Evolutionary conservation across 2,329 filamentous ascomycete genomes (phyloP), one percentile per base, ranked within the genome.

Genomic region (Leptographium lundbergii): DNA sequence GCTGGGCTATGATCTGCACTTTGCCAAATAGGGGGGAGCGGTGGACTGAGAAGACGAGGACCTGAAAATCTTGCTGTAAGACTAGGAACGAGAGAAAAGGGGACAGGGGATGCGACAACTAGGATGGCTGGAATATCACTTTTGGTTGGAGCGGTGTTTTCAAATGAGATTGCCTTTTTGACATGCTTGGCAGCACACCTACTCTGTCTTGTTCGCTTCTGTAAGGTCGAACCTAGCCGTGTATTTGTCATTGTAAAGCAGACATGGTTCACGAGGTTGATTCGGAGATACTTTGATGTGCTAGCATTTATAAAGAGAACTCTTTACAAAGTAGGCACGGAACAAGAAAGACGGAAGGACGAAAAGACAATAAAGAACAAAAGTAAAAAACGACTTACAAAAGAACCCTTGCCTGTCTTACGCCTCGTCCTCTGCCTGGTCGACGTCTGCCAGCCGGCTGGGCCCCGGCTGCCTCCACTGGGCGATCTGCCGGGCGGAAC

Each of bases 1-100:
- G 92, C 79, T 99, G 65, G 88, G 89, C 64, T 99, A 97, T 71
- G 94, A 99, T 72, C 80, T 99, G 70, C 94, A 99, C 76, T 99
- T 99, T 77, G 94, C 94, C 61, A 99, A 99, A 82, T 99, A 87
- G 2, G 76, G 27, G 4, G 45, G 27, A 22, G 13, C 13, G 36
- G n/a, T 2, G 53, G 39, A 25, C n/a, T n/a, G n/a, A 17, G 39
- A 48, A n/a, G 22, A 11, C 17, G n/a, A 17, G 25, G 27, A 34
- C 14, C 13, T 17, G 4, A 3, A 51, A 1, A 10, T 50, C 47
- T 17, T 13, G 51, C n/a, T 53, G 51, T 53, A 53, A 22, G 51
- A 53, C 27, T 53, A 53, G 27, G 32, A 34, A 34, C 5, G 32
- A 29, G 2, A 5, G 27, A 6, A 22, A n/a, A 34, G 19, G 24